Evolutionary conservation across 2,329 filamentous ascomycete species (phyloP).

Genomic region (Lecanosticta acicola): DNA sequence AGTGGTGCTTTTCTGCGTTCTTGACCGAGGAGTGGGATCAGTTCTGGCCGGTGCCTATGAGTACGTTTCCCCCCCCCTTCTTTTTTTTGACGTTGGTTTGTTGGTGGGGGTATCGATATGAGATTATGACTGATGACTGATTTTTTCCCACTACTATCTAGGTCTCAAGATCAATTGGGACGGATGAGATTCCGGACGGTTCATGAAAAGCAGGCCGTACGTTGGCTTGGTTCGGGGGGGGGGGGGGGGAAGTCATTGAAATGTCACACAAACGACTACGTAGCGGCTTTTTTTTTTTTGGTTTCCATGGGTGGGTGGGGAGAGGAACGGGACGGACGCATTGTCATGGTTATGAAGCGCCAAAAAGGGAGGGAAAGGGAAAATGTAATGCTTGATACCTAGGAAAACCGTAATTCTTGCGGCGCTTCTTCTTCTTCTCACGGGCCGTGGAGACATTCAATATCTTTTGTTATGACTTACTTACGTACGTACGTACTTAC

Average conservation of each 20-base stretch:
- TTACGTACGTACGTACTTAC: too few species aligned
- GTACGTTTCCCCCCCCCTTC: constrained; percentile 31
- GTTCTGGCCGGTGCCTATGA: constrained; percentile 44
- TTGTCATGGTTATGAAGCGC: too few species aligned
- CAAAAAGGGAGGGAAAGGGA: too few species aligned
- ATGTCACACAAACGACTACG: too few species aligned
- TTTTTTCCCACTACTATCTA: constrained; percentile 12
- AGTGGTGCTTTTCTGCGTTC: constrained; percentile 38
- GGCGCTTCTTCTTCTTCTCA: too few species aligned
- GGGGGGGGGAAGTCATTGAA: neutral
- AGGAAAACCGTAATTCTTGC: too few species aligned
- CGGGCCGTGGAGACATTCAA: too few species aligned
- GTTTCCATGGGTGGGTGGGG: too few species aligned
- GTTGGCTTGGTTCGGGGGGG: neutral
- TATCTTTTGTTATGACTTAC: too few species aligned
- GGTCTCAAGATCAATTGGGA: constrained; percentile 33
- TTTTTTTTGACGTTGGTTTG: neutral
- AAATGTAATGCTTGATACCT: too few species aligned
- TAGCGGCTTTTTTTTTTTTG: too few species aligned
- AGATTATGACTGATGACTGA: constrained; percentile 7
- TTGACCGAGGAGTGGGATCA: constrained; percentile 45
- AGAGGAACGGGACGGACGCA: too few species aligned
- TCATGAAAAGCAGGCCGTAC: constrained; percentile 1
- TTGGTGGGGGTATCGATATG: neutral
- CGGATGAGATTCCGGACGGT: constrained; percentile 16